These are phyloP conservation scores for Microthyrium microscopicum DNA, from an alignment of 2,329 filamentous ascomycete genomes.

Conservation along the genomic window DNA sequence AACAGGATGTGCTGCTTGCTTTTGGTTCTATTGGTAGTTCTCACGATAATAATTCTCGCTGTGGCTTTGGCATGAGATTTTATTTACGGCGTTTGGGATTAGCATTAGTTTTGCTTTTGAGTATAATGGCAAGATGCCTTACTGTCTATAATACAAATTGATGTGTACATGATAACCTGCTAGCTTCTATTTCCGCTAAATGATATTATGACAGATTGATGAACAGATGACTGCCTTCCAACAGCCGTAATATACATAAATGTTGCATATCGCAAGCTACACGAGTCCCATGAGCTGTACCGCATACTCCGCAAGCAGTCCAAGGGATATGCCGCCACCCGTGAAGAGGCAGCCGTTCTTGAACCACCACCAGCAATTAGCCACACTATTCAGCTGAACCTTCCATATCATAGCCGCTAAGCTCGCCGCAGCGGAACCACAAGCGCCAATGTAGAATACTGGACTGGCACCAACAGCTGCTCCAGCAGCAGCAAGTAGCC, in stretches of 20 bases:
- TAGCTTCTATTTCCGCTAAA: no score
- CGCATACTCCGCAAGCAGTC: conserved; percentile 37
- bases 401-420: conserved; percentile 42
- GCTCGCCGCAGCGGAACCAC: conserved; percentile 37
- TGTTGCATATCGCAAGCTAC: no score
- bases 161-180: no score
- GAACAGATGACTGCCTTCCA: no score
- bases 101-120: no score
- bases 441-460: conserved; percentile 40
- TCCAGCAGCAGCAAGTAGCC: conserved; percentile 53
- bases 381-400: conserved; percentile 39
- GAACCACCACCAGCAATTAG: conserved; percentile 50
- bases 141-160: no score
- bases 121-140: no score
- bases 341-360: conserved; percentile 44
- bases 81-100: neutral
- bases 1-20: conserved; percentile 89
- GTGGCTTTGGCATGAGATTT: conserved; percentile 53
- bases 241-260: no score
- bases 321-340: conserved; percentile 40
- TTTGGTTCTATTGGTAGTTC: conserved; percentile 71
- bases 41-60: conserved; percentile 79
- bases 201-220: no score
- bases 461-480: conserved; percentile 42
- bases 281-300: conserved; percentile 2